Percentiles rank a stretch among this genome's conserved stretches.
Conservation (phyloP, 2,329 filamentous ascomycete species). For the Pestalotiopsis sp. region DNA sequence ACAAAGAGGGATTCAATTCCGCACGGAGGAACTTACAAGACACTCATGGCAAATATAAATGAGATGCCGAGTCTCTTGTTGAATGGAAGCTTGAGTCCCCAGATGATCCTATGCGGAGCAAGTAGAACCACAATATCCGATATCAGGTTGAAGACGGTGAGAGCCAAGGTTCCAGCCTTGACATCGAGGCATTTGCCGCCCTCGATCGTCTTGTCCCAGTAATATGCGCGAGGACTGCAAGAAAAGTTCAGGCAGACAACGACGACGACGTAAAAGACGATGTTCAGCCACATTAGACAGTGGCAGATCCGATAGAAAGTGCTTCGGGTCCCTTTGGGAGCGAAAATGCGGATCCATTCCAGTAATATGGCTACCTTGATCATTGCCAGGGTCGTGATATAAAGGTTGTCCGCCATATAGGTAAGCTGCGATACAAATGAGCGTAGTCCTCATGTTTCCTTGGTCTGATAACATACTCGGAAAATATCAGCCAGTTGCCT, state of each 20-base stretch:
- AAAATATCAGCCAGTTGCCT: not conserved
- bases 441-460: not conserved
- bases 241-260: not conserved
- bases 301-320: constrained; percentile 1
- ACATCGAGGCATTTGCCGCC: not conserved
- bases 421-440: not conserved
- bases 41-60: not conserved
- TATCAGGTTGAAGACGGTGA: not conserved
- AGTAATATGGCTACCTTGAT: constrained; percentile 3
- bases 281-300: not conserved
- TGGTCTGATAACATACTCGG: not conserved
- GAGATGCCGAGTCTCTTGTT: constrained; percentile 1
- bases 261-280: not conserved
- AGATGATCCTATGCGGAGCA: not conserved
- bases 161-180: not conserved
- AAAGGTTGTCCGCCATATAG: not conserved
- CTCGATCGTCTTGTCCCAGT: not conserved
- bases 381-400: not conserved
- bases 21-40: not conserved
- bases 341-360: not conserved
- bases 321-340: not conserved
- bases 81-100: not conserved
- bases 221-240: not conserved
- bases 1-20: too few species aligned
- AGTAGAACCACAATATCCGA: not conserved